phyloP scores from a whole-genome alignment of 495 filamentous ascomycete genomes.

The Penicillium angulare region DNA sequence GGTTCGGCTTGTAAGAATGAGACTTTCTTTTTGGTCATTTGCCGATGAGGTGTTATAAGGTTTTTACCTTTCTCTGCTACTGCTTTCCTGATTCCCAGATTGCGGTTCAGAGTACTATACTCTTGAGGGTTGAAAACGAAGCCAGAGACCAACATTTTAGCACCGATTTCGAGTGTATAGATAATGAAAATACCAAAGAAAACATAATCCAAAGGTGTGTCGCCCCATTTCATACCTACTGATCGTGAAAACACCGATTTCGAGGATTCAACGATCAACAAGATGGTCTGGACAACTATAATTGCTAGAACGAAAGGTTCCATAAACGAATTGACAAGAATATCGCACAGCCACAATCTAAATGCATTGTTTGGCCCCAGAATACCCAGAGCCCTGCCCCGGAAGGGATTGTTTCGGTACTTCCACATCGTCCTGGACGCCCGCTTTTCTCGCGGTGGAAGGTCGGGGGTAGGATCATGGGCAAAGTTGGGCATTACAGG shows the following conservation, averaged over 20 bases:
- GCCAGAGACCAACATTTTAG: constrained; percentile 86
- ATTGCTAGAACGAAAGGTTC: constrained; percentile 85
- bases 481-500: constrained; percentile 55
- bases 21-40: constrained; percentile 56
- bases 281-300: constrained; percentile 83
- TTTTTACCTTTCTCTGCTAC: constrained; percentile 69
- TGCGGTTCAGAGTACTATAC: constrained; percentile 76
- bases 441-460: constrained; percentile 28
- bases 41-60: constrained; percentile 77
- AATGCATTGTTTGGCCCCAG: constrained; percentile 75
- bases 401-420: constrained; percentile 73
- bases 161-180: constrained; percentile 82
- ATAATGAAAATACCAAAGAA: constrained; percentile 83
- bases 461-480: constrained; percentile 46
- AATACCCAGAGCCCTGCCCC: constrained; percentile 81
- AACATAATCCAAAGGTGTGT: constrained; percentile 69
- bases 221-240: constrained; percentile 59
- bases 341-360: constrained; percentile 72
- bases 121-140: constrained; percentile 83
- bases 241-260: constrained; percentile 60
- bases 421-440: constrained; percentile 47
- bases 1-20: constrained; percentile 35
- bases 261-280: constrained; percentile 79
- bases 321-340: constrained; percentile 83
- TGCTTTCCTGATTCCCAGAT: constrained; percentile 68